Base-by-base conservation (phyloP, 192 early-diverging fungal species). In the Phycomyces blakesleeanus region DNA sequence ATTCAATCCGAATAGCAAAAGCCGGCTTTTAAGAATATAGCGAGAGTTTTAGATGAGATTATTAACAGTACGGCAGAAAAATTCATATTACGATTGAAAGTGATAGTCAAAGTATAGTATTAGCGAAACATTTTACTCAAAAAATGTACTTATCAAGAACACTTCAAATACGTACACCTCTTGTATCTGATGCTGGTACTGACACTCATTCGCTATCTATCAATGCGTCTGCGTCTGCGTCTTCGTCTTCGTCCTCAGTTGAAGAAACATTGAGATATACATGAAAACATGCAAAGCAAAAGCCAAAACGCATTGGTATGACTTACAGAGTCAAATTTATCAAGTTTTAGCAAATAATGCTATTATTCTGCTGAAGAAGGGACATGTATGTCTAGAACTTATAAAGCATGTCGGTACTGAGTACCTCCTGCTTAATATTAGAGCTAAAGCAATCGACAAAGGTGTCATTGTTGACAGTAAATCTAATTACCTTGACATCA, bases 381-480 rank as follows among this genome's bases (percentile, higher is more conserved):
- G 49, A 50, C 49, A 50, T 2, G 49, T 50, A 9, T 50, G 10
- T 50, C 49, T 9, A 50, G 49, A 50, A 50, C 49, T 50, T 9
- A 9, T 9, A 2, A 50, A 50, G 49, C 49, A 50, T 50, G 49
- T 50, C 49, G 49, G 9, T 50, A 50, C 49, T 9, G 49, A 16
- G 9, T 50, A 50, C 49, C 49, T 50, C 49, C 49, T 50, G 49
- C 2, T 5, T 20, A 50, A 50, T 50, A 50, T 50, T 9, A 50
- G 49, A 50, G 49, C 49, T 2, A 50, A 50, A 50, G 49, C 49
- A 50, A 50, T 50, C 3, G 10, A 2, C 49, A 50, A 50, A 50
- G 49, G 29, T 55, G 34, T 55, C 34, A 29, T n/a, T 41, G 21
- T 58, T 58, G 38, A 58, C 57, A 26, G 9, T 56, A 37, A 29